Evolutionary conservation across 164 flowering plant genomes (phyloP), one percentile per base, ranked within the genome.

Genomic region (Sedum album): DNA sequence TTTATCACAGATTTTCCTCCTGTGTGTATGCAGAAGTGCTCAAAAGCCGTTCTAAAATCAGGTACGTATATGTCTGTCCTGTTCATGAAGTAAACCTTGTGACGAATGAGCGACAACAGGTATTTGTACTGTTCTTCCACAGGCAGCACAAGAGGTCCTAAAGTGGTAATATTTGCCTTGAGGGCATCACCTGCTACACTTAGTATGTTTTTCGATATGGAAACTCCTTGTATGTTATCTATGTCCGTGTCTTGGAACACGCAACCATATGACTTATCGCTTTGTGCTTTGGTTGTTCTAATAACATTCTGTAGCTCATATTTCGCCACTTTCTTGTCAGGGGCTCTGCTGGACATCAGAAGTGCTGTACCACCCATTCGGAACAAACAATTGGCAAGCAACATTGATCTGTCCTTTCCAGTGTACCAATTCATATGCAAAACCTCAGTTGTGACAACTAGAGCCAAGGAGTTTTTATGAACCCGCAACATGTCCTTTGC

Each of bases 351-450:
- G 13, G 83, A 78, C 48, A 82, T 31, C 20, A 82, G 66, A 11
- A 79, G 64, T 20, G 86, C 82, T 1, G 77, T 78, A 1, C 81
- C 88, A 0, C 85, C 84, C 79, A 79, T 73, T 9, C 82, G 71
- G 61, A 82, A 82, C n/a, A 82, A 70, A 60, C 81, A 77, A 38
- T 82, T 80, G 28, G 78, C 63, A 0, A 82, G 70, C 68, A 82
- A 33, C 82, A 82, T 79, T 4, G 82, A 76, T 1, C 72, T 73
- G 39, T 74, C 64, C 57, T 75, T 78, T 6, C 85, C 85, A 0
- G 73, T 61, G 68, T 82, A 82, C 77, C 76, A 76, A 38, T 77
- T 69, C 46, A 57, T 31, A 35, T 31, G 65, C 13, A 79, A n/a
- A 53, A 68, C 66, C 69, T 81, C 84, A 0, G 74, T 72, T 76